phyloP scores from a whole-genome alignment of 352 stramenopile genomes.

The Elongisporangium prolatum region DNA sequence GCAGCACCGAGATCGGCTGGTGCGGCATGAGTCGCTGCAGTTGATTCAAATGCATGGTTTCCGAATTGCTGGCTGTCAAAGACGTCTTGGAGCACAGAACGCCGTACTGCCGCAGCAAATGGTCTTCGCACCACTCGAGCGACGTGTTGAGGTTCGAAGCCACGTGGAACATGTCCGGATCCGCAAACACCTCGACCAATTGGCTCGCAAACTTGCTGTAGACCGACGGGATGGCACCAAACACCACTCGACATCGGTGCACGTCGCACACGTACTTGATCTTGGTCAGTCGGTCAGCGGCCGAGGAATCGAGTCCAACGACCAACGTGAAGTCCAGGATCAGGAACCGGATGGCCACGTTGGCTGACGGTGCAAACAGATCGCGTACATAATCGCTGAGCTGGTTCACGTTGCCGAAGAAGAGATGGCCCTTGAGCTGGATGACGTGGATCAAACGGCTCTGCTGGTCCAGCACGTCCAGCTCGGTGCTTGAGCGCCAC shows the following conservation, averaged over 20 bases:
- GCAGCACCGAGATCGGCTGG: too few species aligned
- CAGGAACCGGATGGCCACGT: slow-evolving; percentile 37
- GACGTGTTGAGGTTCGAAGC: too few species aligned
- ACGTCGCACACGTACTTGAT: slow-evolving; percentile 75
- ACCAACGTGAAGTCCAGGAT: slow-evolving; percentile 93
- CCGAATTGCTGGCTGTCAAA: too few species aligned
- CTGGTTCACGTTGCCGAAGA: slow-evolving; percentile 90
- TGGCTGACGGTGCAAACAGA: slow-evolving; percentile 35
- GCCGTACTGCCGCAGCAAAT: too few species aligned
- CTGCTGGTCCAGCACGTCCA: slow-evolving; percentile 74
- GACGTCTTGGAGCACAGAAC: too few species aligned
- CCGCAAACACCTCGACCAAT: slow-evolving; percentile 44
- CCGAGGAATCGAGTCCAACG: slow-evolving; percentile 87
- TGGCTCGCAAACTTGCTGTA: slow-evolving; percentile 64
- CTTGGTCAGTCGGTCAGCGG: slow-evolving; percentile 69
- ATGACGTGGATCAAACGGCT: slow-evolving; percentile 79
- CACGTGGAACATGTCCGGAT: too few species aligned
- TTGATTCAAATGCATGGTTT: too few species aligned
- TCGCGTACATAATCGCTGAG: slow-evolving; percentile 85
- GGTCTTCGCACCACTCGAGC: too few species aligned
- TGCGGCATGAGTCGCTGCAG: slow-evolving; percentile 68
- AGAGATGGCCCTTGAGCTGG: slow-evolving; percentile 76
- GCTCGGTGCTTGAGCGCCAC: slow-evolving; percentile 66
- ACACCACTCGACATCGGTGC: slow-evolving; percentile 61
- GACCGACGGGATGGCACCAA: slow-evolving; percentile 53